Percentiles rank a stretch among this genome's conserved stretches.
Evolutionary conservation across 352 stramenopile genomes (phyloP).

Genomic region (Pythium brachiatum): DNA sequence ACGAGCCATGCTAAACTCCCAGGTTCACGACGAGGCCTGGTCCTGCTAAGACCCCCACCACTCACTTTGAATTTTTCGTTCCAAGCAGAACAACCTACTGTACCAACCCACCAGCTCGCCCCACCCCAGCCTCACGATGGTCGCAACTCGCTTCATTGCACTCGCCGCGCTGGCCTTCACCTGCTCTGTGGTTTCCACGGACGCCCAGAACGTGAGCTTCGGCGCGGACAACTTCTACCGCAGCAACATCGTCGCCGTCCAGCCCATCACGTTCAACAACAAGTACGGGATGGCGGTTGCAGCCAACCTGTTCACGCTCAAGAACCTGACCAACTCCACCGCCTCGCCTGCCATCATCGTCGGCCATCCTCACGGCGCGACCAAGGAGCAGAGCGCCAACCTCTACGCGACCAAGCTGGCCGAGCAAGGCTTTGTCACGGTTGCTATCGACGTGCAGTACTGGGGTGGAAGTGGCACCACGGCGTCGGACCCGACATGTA

Average conservation of each 20-base stretch:
- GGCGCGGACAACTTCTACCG: slow-evolving; percentile 5
- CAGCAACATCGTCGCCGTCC: slow-evolving; percentile 1
- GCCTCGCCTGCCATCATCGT: background rate
- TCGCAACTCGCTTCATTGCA: too few species aligned
- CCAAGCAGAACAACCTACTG: too few species aligned
- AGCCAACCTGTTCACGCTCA: slow-evolving; percentile 2
- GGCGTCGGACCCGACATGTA: background rate
- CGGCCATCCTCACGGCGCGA: background rate
- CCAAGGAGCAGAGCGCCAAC: background rate
- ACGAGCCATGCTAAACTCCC: too few species aligned
- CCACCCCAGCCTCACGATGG: too few species aligned
- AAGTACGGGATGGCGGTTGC: background rate
- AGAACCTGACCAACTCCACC: background rate
- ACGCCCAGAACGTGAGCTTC: background rate
- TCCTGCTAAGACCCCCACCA: too few species aligned
- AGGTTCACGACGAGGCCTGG: too few species aligned
- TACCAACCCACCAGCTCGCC: too few species aligned
- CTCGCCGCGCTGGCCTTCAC: too few species aligned
- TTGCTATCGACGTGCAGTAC: background rate
- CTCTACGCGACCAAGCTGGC: slow-evolving; percentile 3
- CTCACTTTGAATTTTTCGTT: too few species aligned
- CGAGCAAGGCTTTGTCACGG: background rate
- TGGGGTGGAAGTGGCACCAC: background rate
- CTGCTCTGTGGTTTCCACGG: too few species aligned
- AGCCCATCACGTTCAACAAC: background rate